Evolutionary conservation across 2,329 filamentous ascomycete species (phyloP).

Genomic region (Hypoxylon sp.): DNA sequence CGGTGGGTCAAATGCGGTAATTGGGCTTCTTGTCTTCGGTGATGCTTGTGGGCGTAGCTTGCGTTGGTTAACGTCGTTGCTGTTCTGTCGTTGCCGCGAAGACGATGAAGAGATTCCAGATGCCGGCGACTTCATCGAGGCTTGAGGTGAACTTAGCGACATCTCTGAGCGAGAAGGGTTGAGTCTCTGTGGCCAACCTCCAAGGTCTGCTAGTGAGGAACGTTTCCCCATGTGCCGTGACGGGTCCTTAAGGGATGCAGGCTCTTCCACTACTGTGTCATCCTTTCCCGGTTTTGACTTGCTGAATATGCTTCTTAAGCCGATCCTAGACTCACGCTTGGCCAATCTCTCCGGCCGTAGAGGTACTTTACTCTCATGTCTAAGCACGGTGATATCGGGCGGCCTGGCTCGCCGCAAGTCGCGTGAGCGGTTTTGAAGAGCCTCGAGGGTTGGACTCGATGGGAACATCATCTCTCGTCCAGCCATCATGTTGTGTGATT

Average conservation of each 20-base stretch:
- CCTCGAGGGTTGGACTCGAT: constrained; percentile 48
- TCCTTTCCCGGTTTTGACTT: constrained; percentile 57
- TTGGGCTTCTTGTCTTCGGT: constrained; percentile 23
- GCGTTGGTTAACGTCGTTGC: constrained; percentile 25
- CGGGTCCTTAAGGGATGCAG: constrained; percentile 49
- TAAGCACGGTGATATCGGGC: constrained; percentile 53
- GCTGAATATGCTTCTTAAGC: constrained; percentile 64
- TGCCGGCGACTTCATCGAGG: constrained; percentile 35
- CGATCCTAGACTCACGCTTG: constrained; percentile 65
- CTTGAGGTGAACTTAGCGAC: constrained; percentile 45
- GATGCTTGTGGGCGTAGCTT: constrained; percentile 36
- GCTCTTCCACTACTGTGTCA: constrained; percentile 47
- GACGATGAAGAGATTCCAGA: constrained; percentile 20
- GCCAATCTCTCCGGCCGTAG: constrained; percentile 58
- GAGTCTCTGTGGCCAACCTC: constrained; percentile 58
- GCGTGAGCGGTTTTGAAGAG: constrained; percentile 50
- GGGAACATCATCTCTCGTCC: constrained; percentile 30
- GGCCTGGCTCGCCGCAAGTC: constrained; percentile 56
- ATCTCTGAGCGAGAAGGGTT: constrained; percentile 55
- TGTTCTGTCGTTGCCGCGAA: constrained; percentile 29
- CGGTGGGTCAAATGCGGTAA: constrained; percentile 70
- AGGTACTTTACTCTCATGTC: constrained; percentile 57
- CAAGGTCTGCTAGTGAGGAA: constrained; percentile 61
- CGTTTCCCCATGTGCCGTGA: constrained; percentile 57
- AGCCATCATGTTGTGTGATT: constrained; percentile 28